Evolutionary conservation across 2,329 filamentous ascomycete species (phyloP).

Genomic region (Pseudogymnoascus sp.): DNA sequence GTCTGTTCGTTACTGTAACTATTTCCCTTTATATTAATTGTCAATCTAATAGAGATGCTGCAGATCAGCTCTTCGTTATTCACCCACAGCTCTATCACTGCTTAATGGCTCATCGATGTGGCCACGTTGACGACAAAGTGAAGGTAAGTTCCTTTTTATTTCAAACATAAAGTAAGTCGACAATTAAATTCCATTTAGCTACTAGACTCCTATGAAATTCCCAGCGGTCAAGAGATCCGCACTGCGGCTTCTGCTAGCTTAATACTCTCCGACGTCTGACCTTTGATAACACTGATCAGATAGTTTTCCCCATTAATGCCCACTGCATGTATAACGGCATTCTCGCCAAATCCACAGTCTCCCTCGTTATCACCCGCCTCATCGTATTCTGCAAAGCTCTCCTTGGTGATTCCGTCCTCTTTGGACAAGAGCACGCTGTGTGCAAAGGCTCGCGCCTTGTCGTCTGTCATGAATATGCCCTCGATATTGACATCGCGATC

Average conservation of each 20-base stretch:
- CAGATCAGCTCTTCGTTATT: not conserved
- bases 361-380: conserved; percentile 24
- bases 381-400: conserved; percentile 33
- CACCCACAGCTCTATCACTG: not conserved
- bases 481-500: conserved; percentile 34
- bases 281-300: conserved; percentile 29
- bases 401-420: conserved; percentile 26
- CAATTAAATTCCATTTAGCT: not conserved
- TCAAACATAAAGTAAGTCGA: not conserved
- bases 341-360: conserved; percentile 34
- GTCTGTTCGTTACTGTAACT: not conserved
- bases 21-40: not conserved
- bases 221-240: not conserved
- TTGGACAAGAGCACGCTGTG: conserved; percentile 26
- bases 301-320: conserved; percentile 36
- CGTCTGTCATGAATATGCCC: conserved; percentile 31
- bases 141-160: not conserved
- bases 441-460: conserved; percentile 32
- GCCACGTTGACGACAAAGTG: not conserved
- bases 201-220: not conserved
- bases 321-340: conserved; percentile 38
- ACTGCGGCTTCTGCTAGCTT: not conserved
- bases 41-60: not conserved
- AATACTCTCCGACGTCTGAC: not conserved
- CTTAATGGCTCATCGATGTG: not conserved